Evolutionary conservation across 2,329 filamentous ascomycete species (phyloP).

Genomic region (Colletotrichum camelliae): DNA sequence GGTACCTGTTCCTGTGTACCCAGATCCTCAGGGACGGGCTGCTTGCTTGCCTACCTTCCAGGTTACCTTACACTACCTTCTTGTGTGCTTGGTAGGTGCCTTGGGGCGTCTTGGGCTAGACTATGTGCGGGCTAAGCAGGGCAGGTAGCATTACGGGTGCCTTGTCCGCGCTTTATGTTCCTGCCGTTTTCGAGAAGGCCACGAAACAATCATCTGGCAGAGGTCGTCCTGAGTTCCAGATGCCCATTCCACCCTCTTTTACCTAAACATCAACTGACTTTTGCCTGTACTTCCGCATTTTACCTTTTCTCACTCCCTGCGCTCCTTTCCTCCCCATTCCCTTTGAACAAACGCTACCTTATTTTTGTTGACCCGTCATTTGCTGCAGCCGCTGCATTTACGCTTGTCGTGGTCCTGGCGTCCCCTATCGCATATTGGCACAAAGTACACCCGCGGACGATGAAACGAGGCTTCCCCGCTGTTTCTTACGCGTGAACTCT

Average conservation of each 20-base stretch:
- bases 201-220: conserved; percentile 11
- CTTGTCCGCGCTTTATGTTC: background rate
- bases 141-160: background rate
- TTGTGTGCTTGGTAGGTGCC: background rate
- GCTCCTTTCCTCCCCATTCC: background rate
- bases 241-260: background rate
- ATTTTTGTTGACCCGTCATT: background rate
- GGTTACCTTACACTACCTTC: no score
- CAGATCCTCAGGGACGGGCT: background rate
- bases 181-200: conserved; percentile 21
- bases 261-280: background rate
- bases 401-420: background rate
- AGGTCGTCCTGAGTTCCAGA: background rate
- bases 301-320: background rate
- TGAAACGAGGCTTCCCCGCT: conserved; percentile 17
- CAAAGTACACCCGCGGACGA: background rate
- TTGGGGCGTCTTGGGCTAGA: background rate
- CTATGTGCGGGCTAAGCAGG: background rate
- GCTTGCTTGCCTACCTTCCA: background rate
- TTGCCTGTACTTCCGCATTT: background rate
- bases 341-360: background rate
- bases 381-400: background rate
- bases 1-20: background rate
- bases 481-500: conserved; percentile 13
- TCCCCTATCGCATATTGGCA: background rate